phyloP scores from a whole-genome alignment of 208 protist species.

The Novymonas esmeraldas region DNA sequence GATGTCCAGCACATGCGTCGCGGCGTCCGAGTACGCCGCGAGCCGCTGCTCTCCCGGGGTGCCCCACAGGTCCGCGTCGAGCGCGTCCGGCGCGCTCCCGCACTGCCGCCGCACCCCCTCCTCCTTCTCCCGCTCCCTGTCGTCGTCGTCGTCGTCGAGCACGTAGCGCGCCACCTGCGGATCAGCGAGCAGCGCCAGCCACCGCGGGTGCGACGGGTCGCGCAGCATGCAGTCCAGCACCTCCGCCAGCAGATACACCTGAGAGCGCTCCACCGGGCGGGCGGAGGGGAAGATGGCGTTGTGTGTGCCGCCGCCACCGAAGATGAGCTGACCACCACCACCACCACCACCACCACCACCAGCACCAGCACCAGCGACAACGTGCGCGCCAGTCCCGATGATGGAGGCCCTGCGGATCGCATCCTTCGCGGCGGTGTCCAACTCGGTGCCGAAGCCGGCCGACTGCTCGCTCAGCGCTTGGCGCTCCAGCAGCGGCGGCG shows the following conservation, averaged over 20 bases:
- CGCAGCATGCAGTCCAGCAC: constrained; percentile 82
- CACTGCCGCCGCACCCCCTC: background rate
- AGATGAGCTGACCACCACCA: background rate
- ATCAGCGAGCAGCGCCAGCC: constrained; percentile 62
- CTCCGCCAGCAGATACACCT: constrained; percentile 87
- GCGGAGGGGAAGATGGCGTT: constrained; percentile 63
- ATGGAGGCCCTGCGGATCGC: background rate
- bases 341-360: background rate
- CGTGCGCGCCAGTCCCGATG: background rate
- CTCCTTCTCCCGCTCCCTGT: too few species aligned
- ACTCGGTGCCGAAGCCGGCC: background rate
- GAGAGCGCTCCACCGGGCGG: constrained; percentile 63
- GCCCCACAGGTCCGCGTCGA: constrained; percentile 35
- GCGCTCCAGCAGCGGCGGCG: background rate
- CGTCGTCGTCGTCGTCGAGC: constrained; percentile 28
- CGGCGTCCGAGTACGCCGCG: constrained; percentile 65
- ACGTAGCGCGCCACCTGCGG: constrained; percentile 61
- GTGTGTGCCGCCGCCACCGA: background rate
- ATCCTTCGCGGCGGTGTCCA: background rate
- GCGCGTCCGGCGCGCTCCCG: constrained; percentile 20
- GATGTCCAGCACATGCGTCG: constrained; percentile 54
- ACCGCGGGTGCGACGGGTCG: constrained; percentile 38
- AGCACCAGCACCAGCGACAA: too few species aligned
- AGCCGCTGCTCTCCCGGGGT: constrained; percentile 49
- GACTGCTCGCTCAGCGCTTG: background rate